Conservation (phyloP, 2,329 filamentous ascomycete genomes). For the Xylariales sp. region DNA sequence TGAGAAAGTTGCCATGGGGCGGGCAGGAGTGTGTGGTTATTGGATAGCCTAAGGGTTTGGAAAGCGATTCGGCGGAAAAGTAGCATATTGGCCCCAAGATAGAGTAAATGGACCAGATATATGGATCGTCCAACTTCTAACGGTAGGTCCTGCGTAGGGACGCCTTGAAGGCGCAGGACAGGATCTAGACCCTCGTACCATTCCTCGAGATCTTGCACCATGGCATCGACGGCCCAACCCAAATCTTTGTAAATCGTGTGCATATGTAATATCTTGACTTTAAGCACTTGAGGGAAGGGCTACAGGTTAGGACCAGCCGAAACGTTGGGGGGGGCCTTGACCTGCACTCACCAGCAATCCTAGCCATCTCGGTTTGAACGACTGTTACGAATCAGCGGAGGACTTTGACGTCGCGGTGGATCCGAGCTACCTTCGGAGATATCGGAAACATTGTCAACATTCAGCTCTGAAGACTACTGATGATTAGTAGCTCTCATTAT, state of each 20-base stretch:
- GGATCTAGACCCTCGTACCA: background rate
- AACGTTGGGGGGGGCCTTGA: background rate
- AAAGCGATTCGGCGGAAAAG: conserved; percentile 13
- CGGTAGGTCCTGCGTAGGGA: background rate
- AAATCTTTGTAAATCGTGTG: background rate
- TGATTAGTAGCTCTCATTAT: background rate
- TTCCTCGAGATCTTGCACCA: background rate
- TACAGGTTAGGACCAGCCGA: background rate
- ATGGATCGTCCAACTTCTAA: background rate
- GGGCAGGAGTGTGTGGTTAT: background rate
- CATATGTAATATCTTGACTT: conserved; percentile 4
- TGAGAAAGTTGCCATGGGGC: background rate
- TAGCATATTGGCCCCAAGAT: conserved; percentile 9
- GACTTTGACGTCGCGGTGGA: background rate
- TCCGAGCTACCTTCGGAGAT: background rate
- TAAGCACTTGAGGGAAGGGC: background rate
- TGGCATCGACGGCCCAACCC: background rate
- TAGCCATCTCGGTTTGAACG: background rate
- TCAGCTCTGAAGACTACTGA: conserved; percentile 1
- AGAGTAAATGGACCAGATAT: conserved; percentile 2
- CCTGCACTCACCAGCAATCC: background rate
- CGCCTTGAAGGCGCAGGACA: background rate
- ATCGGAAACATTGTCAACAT: background rate
- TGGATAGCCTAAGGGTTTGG: background rate
- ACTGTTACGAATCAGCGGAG: background rate